Evolutionary conservation across 306 rosid genomes (phyloP).

Genomic region (Vigna mungo): DNA sequence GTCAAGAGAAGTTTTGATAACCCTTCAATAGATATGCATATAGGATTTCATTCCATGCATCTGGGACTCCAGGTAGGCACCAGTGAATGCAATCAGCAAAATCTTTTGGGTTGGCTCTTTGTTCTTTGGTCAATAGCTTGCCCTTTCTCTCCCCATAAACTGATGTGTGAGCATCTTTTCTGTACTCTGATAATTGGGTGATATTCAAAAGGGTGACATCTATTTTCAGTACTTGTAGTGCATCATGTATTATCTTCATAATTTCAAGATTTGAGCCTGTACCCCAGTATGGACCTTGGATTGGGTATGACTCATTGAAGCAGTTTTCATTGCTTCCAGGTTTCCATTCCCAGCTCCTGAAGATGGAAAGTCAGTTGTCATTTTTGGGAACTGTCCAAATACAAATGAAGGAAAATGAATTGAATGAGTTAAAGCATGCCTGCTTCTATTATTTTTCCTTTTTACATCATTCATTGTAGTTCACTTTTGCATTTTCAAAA

Average conservation of each 20-base stretch:
- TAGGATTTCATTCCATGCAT: constrained; percentile 85
- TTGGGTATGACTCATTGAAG: constrained; percentile 75
- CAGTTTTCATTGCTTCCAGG: constrained; percentile 78
- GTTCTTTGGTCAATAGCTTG: constrained; percentile 80
- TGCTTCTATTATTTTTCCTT: background rate
- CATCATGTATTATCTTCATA: constrained; percentile 61
- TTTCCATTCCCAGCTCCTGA: constrained; percentile 97
- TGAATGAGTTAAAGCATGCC: background rate
- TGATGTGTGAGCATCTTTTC: constrained; percentile 89
- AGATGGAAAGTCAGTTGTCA: background rate
- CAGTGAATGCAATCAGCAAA: constrained; percentile 92
- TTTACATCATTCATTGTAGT: background rate
- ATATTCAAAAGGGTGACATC: constrained; percentile 75
- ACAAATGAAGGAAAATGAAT: background rate
- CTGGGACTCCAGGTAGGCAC: constrained; percentile 98
- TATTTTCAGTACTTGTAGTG: constrained; percentile 53
- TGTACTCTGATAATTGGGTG: constrained; percentile 81
- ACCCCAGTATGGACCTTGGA: constrained; percentile 80
- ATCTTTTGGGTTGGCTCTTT: constrained; percentile 73
- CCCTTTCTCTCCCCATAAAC: constrained; percentile 82
- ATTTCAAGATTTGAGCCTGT: constrained; percentile 86
- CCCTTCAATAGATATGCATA: constrained; percentile 72
- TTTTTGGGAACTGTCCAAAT: background rate
- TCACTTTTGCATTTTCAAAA: background rate
- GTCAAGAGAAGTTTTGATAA: constrained; percentile 56